A percentile compares a stretch with the other conserved stretches of the same genome.
Conservation (phyloP, 2,329 filamentous ascomycete species). For the Diaporthe nobilis region DNA sequence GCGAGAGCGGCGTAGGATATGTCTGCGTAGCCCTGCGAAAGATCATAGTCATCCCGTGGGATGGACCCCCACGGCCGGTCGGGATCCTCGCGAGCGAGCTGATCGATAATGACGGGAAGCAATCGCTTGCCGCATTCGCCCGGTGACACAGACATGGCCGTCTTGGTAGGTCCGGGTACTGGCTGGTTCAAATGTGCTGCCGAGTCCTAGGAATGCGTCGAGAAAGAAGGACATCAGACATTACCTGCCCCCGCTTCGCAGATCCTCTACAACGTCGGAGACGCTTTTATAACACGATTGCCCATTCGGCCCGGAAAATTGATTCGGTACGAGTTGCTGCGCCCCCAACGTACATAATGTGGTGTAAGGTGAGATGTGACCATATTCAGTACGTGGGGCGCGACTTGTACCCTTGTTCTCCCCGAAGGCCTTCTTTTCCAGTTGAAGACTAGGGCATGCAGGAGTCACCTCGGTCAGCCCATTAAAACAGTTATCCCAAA, state of each 20-base stretch:
- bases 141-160: neutral
- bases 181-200: neutral
- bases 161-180: neutral
- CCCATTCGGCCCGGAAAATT: neutral
- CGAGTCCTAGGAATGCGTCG: neutral
- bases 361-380: neutral
- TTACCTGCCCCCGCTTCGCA: neutral
- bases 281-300: neutral
- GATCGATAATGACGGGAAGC: conserved; percentile 42
- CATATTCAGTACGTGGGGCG: neutral
- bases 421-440: neutral
- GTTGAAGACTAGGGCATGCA: conserved; percentile 18
- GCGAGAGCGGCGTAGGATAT: conserved; percentile 42
- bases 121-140: conserved; percentile 37
- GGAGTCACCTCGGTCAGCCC: conserved; percentile 5
- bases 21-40: conserved; percentile 44
- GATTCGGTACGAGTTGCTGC: neutral
- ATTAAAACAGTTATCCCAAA: neutral
- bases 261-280: neutral
- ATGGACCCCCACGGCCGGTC: conserved; percentile 43
- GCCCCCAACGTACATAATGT: neutral
- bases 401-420: neutral
- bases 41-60: conserved; percentile 43
- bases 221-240: neutral
- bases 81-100: conserved; percentile 41